phyloP scores from a whole-genome alignment of 257 asterid species.

The Penstemon davidsonii region DNA sequence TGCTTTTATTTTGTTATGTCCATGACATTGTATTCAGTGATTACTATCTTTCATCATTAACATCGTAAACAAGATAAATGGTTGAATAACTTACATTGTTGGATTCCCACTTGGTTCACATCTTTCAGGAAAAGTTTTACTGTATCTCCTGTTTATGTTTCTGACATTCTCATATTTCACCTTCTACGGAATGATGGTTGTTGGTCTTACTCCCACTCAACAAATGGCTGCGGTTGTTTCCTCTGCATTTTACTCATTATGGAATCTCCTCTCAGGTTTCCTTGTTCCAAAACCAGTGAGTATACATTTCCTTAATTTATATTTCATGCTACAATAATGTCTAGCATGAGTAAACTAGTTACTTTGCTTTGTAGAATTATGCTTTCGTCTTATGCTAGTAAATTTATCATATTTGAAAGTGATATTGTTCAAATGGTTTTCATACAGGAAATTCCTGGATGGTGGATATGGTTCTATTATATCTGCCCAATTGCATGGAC shows the following conservation, averaged over 20 bases:
- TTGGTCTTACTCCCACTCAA: constrained; percentile 54
- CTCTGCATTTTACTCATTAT: constrained; percentile 48
- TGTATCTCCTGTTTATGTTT: constrained; percentile 46
- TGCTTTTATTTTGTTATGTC: constrained; percentile 1
- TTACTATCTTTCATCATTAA: not conserved
- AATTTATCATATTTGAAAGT: not conserved
- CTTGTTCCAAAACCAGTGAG: constrained; percentile 53
- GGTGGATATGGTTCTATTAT: constrained; percentile 96
- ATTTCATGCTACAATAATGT: not conserved
- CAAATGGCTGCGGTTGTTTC: constrained; percentile 45
- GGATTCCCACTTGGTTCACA: not conserved
- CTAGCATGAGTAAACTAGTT: not conserved
- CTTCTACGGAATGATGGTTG: constrained; percentile 57
- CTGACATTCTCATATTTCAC: constrained; percentile 58
- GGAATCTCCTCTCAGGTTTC: constrained; percentile 62
- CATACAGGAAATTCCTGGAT: constrained; percentile 64
- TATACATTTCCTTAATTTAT: not conserved
- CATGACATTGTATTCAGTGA: not conserved
- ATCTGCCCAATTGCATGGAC: constrained; percentile 82
- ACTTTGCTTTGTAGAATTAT: not conserved
- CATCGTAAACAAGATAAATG: not conserved
- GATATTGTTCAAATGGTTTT: not conserved
- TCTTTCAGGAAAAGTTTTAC: constrained; percentile 44
- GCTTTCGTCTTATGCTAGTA: not conserved
- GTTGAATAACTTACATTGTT: constrained; percentile 6